phyloP scores from a whole-genome alignment of 2,329 filamentous ascomycete species.

The Volutella citrinella region DNA sequence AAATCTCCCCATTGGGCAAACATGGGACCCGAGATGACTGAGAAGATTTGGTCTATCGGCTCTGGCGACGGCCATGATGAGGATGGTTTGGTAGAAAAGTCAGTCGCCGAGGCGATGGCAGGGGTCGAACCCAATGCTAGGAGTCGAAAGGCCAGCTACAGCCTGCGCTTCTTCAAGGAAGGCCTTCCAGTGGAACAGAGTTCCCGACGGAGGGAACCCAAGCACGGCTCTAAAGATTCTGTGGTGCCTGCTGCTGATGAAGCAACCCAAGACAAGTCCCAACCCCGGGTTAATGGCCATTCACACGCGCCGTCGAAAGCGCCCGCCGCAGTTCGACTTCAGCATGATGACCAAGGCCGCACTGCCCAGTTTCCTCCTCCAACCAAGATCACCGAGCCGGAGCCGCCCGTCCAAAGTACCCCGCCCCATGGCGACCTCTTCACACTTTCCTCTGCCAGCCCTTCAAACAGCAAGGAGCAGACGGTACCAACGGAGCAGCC shows the following conservation, averaged over 20 bases:
- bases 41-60: conserved; percentile 65
- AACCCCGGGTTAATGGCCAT: conserved; percentile 1
- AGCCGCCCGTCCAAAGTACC: conserved; percentile 15
- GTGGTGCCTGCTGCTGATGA: conserved; percentile 36
- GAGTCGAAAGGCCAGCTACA: conserved; percentile 66
- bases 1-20: conserved; percentile 42
- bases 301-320: conserved; percentile 6
- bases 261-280: conserved; percentile 4
- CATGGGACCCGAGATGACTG: conserved; percentile 54
- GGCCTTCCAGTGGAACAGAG: conserved; percentile 59
- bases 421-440: conserved; percentile 25
- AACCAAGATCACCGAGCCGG: conserved; percentile 2
- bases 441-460: conserved; percentile 13
- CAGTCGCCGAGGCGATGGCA: conserved; percentile 59
- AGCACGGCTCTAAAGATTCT: conserved; percentile 37
- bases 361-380: conserved; percentile 5
- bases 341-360: conserved; percentile 12
- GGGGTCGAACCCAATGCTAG: conserved; percentile 61
- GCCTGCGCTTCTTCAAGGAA: conserved; percentile 65
- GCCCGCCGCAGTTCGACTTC: conserved; percentile 8
- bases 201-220: conserved; percentile 49
- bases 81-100: conserved; percentile 61
- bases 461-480: conserved; percentile 6
- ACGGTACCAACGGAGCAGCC: conserved; percentile 14
- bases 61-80: conserved; percentile 46